These are phyloP conservation scores for Rutstroemia sp. DNA, from an alignment of 2,329 filamentous ascomycete species.

Conservation along the genomic window DNA sequence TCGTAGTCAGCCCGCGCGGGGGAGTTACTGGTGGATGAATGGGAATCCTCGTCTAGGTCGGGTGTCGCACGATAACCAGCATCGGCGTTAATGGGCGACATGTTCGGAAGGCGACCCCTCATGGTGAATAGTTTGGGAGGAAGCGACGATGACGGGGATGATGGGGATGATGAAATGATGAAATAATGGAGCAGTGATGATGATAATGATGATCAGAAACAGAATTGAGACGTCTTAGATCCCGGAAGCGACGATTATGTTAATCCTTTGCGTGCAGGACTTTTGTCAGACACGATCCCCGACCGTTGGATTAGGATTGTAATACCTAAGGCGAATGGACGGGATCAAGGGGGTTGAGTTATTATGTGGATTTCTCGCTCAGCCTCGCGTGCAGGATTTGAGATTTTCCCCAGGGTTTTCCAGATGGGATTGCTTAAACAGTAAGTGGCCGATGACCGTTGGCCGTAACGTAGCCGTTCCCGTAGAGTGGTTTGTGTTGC, in stretches of 20 bases:
- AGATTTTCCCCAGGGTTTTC: not conserved
- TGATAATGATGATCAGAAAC: not conserved
- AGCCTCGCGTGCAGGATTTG: slow-evolving; percentile 4
- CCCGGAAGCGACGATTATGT: not conserved
- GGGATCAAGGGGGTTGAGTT: too few species aligned
- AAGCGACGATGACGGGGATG: not conserved
- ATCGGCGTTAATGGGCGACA: slow-evolving; percentile 20
- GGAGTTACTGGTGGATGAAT: slow-evolving; percentile 57
- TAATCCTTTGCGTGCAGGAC: not conserved
- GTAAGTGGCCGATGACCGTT: too few species aligned
- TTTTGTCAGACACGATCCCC: not conserved
- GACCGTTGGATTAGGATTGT: not conserved
- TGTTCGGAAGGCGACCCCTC: slow-evolving; percentile 21
- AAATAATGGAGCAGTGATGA: not conserved
- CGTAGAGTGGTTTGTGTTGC: too few species aligned
- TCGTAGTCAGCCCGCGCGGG: slow-evolving; percentile 73
- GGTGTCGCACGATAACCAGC: slow-evolving; percentile 22
- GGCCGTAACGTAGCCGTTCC: too few species aligned
- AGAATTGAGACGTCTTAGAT: too few species aligned
- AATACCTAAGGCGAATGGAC: not conserved
- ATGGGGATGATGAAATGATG: not conserved
- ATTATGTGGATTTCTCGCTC: not conserved
- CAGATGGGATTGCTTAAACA: too few species aligned
- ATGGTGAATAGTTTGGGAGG: slow-evolving; percentile 12
- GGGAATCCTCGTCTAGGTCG: slow-evolving; percentile 29